Conservation (phyloP, 2,329 filamentous ascomycete species). For the Trichoderma simmonsii region DNA sequence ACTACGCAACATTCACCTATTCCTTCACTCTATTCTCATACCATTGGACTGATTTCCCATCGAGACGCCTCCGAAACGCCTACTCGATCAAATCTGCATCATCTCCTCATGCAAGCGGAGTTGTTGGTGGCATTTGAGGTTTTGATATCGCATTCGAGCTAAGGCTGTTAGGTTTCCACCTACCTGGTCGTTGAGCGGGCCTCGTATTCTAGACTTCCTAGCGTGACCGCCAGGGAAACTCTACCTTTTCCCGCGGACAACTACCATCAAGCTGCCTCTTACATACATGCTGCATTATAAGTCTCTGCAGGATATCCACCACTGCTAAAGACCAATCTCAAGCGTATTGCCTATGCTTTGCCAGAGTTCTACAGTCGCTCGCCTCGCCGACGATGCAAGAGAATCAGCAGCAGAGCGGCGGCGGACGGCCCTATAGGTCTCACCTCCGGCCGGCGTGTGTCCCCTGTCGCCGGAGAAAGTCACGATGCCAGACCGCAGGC, state of each 20-base stretch:
- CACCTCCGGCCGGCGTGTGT: constrained; percentile 60
- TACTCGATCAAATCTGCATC: not conserved
- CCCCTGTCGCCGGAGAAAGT: constrained; percentile 58
- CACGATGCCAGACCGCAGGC: constrained; percentile 57
- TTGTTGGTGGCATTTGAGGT: not conserved
- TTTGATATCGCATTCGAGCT: not conserved
- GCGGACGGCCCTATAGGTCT: constrained; percentile 54
- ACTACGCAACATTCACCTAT: not conserved
- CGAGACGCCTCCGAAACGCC: not conserved
- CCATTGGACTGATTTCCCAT: not conserved
- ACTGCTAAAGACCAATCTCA: not conserved
- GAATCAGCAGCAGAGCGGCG: constrained; percentile 20
- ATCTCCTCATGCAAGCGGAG: not conserved
- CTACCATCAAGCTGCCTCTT: not conserved
- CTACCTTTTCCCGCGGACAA: not conserved
- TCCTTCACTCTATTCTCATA: not conserved
- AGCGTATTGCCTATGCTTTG: not conserved
- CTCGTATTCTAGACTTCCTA: not conserved
- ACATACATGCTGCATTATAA: not conserved
- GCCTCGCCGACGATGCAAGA: not conserved
- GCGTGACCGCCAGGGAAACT: constrained; percentile 1
- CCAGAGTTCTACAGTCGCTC: not conserved
- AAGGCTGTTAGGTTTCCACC: not conserved
- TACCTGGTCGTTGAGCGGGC: not conserved
- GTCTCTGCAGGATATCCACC: not conserved